A percentile compares a stretch with the other conserved stretches of the same genome.
phyloP scores from a whole-genome alignment of 805 yeast genomes.

The Ogataea degrootiae region DNA sequence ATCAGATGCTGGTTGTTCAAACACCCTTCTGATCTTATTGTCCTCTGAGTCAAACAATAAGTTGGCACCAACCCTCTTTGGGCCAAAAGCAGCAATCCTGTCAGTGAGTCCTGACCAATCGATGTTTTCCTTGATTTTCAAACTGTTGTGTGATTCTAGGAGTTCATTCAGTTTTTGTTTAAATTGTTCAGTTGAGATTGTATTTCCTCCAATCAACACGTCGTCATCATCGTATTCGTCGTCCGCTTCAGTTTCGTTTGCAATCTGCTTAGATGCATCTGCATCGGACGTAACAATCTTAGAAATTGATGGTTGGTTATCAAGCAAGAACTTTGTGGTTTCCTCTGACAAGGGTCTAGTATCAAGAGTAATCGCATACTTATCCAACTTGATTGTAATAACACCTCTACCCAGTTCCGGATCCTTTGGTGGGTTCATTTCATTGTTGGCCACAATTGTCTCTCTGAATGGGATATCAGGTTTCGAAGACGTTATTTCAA shows the following conservation, averaged over 20 bases:
- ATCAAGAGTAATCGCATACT: conserved; percentile 36
- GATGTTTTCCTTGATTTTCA: conserved; percentile 20
- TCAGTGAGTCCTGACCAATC: conserved; percentile 30
- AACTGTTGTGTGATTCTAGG: conserved; percentile 14
- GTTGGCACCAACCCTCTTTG: conserved; percentile 72
- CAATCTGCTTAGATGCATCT: conserved; percentile 39
- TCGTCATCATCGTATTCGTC: conserved; percentile 15
- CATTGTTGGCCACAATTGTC: conserved; percentile 51
- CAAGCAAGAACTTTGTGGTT: conserved; percentile 44
- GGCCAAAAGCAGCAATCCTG: conserved; percentile 66
- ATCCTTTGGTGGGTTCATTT: conserved; percentile 45
- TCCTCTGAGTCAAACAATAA: conserved; percentile 54
- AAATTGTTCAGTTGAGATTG: conserved; percentile 27
- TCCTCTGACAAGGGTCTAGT: conserved; percentile 52
- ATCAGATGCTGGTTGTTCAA: conserved; percentile 6
- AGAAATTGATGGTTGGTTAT: conserved; percentile 41
- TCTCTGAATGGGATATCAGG: conserved; percentile 96
- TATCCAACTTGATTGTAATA: conserved; percentile 46
- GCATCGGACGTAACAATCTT: conserved; percentile 26
- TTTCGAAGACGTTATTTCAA: conserved; percentile 79
- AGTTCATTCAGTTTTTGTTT: conserved; percentile 28
- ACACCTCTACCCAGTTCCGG: conserved; percentile 46
- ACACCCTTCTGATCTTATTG: conserved; percentile 31
- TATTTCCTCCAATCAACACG: conserved; percentile 9
- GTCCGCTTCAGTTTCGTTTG: conserved; percentile 39